Evolutionary conservation across 139 green algal species (phyloP), one percentile per base, ranked within the genome.

Genomic region (Chlamydomonas urium): DNA sequence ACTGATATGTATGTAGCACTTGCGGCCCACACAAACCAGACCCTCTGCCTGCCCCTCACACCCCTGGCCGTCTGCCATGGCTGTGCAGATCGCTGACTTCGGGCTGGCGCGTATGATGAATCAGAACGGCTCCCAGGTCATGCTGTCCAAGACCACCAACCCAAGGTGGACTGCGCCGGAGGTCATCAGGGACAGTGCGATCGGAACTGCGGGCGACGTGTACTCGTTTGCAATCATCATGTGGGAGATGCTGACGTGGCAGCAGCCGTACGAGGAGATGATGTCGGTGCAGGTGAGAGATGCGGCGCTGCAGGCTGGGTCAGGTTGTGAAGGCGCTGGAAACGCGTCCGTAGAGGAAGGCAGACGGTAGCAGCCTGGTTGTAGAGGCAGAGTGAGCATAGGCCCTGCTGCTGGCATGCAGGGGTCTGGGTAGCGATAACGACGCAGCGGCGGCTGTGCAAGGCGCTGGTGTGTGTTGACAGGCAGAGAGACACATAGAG

Each of bases 161-260:
- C 82, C 85, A 8, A 61, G 82, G 36, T 90, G 85, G 85, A 77
- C 73, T 60, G 85, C 85, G 24, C 85, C 85, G 0, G 85, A 90
- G 76, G 77, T 87, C 34, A 80, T 85, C 61, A 67, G 75, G 26
- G 73, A 72, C 63, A 71, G 42, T 26, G 24, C 26, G 31, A 66
- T 85, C 14, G 70, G 66, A 19, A 38, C 36, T 1, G 35, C 60
- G n/a, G 79, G 53, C 24, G 79, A 85, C 42, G 79, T 85, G 37
- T 85, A 85, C 76, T 77, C 71, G 19, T 90, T 87, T 69, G 83
- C 75, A 24, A 79, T 89, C 59, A 83, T 91, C 37, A 86, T 91
- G 83, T 89, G 80, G 81, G 82, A 89, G 84, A 60, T 96, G 79
- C 73, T 95, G 36, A 96, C 91, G 24, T 97, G 89, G 91, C 81